Conservation (phyloP, 352 stramenopile species). For the Aphanomyces euteiches region DNA sequence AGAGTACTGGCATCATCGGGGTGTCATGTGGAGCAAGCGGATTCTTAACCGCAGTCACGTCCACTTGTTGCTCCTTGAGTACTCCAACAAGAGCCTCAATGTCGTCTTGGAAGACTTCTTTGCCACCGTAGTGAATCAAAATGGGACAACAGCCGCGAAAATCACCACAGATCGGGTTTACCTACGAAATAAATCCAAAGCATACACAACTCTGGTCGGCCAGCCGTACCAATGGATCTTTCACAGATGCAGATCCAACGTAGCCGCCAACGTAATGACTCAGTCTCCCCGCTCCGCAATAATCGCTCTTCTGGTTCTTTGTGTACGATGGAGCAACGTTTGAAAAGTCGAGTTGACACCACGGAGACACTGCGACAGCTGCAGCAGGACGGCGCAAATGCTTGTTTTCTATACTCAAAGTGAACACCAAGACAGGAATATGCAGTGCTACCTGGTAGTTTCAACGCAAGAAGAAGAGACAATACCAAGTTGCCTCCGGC, state of each 20-base stretch:
- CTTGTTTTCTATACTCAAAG: neutral
- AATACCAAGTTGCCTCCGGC: slow-evolving; percentile 20
- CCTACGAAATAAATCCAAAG: neutral
- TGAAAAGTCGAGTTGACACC: neutral
- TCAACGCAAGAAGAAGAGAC: slow-evolving; percentile 6
- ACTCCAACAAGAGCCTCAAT: neutral
- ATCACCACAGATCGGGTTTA: neutral
- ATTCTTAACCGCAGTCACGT: neutral
- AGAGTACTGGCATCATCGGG: neutral
- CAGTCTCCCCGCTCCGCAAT: neutral
- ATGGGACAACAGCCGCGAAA: neutral
- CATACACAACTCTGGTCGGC: too few relatives aligned
- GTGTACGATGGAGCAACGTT: neutral
- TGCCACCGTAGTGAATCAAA: neutral
- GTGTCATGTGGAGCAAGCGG: neutral
- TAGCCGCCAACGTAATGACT: slow-evolving; percentile 1
- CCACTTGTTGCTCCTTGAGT: neutral
- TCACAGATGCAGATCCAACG: neutral
- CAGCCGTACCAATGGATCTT: slow-evolving; percentile 8
- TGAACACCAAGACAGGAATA: neutral
- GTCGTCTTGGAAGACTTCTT: neutral
- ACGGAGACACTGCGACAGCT: slow-evolving; percentile 15
- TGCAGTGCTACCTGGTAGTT: neutral
- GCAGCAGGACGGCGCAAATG: neutral
- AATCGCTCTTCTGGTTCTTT: neutral